phyloP scores from a whole-genome alignment of 2,329 filamentous ascomycete species.

The Rutstroemia sp. region DNA sequence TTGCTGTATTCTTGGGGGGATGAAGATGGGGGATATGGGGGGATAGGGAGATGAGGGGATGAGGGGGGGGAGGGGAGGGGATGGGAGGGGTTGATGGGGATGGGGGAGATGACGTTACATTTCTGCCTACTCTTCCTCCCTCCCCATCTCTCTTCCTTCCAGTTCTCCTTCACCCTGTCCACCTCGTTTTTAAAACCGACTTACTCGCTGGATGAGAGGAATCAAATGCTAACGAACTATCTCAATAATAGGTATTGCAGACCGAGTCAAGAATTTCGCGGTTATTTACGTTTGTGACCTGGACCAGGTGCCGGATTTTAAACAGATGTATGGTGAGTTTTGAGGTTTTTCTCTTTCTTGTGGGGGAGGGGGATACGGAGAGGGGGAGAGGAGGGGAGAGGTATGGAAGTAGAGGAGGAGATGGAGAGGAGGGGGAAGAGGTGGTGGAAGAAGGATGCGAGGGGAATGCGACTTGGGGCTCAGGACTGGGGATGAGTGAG shows the following conservation, averaged over 20 bases:
- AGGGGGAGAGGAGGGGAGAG: neutral
- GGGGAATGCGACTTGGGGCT: too few relatives aligned
- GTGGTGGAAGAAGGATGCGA: too few relatives aligned
- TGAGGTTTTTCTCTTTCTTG: neutral
- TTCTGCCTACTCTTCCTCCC: neutral
- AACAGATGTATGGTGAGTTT: slow-evolving; percentile 67
- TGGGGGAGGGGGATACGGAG: neutral
- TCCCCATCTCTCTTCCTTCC: neutral
- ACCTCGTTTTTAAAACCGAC: neutral
- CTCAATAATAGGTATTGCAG: slow-evolving; percentile 57
- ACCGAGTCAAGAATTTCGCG: slow-evolving; percentile 88
- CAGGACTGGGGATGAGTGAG: too few relatives aligned
- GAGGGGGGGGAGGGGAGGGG: too few relatives aligned
- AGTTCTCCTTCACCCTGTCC: neutral
- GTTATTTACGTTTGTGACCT: slow-evolving; percentile 93
- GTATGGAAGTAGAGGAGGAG: too few relatives aligned
- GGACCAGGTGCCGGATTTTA: slow-evolving; percentile 86
- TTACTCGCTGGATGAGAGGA: too few relatives aligned
- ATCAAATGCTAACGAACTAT: neutral
- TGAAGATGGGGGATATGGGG: too few relatives aligned
- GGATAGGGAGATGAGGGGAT: too few relatives aligned
- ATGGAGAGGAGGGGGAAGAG: too few relatives aligned
- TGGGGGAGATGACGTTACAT: too few relatives aligned
- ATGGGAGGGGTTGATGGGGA: too few relatives aligned
- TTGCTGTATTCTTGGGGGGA: too few relatives aligned